Base-by-base conservation (phyloP, 371 early-diverging fungal genomes). In the Lichtheimia hyalospora region DNA sequence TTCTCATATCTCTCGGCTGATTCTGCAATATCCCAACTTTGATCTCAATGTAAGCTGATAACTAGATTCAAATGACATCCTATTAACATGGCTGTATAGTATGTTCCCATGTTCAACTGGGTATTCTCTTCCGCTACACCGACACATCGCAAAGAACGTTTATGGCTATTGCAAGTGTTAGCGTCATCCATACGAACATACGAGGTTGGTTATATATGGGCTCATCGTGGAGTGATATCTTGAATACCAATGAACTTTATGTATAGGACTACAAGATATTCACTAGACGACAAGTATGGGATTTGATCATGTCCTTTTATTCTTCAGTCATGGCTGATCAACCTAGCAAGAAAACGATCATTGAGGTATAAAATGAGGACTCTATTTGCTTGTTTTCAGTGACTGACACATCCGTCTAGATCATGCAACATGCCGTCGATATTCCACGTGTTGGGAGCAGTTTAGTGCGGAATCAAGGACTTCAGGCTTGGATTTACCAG, bases 81-180 rank as follows among this genome's bases (percentile, higher is more conserved):
- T 15, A 40, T 28, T 42, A 39, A 41, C 23, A n/a, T 40, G 34
- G 16, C 55, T 21, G 20, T n/a, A 23, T 66, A 84, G 83, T 90
- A 92, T 73, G 79, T 92, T 4, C 95, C 95, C 5, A 81, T 93
- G 83, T 91, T 92, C 70, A 88, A 88, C 43, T 75, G 68, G 40
- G 62, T 92, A 59, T 91, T 94, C 68, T 84, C 84, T 24, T 67
- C 67, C 10, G 48, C 87, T 0, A 75, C 89, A 4, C 75, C 81
- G 0, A 73, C 81, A 20, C 78, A 81, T 60, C 84, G 84, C 43
- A 83, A 83, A 56, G 93, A 92, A 60, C 76, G 91, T 48, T 72
- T 82, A 13, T 94, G 92, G 92, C 77, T 93, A 51, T 71, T 93
- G 2, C 73, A 85, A 42, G 70, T 94, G 5, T 66, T 94, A 20